These are phyloP conservation scores for Xylaria grammica DNA, from an alignment of 495 filamentous ascomycete genomes.

Conservation along the genomic window DNA sequence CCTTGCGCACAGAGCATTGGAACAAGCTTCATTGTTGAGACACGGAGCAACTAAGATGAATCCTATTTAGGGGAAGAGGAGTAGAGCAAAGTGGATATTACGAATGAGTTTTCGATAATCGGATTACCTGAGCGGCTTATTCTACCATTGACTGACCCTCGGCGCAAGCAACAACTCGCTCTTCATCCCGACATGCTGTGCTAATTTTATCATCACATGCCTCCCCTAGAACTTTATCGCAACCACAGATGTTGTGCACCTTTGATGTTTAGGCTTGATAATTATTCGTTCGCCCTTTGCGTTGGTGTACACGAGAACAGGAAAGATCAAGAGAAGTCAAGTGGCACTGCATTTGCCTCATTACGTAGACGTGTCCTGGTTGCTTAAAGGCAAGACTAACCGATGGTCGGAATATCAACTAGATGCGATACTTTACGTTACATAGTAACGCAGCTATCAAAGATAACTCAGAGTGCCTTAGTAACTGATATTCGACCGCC, in stretches of 20 bases:
- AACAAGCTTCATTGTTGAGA: no score
- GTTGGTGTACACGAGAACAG: conserved; percentile 5
- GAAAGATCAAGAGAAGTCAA: not conserved
- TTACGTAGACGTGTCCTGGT: not conserved
- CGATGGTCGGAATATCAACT: no score
- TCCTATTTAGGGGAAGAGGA: no score
- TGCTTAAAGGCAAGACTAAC: not conserved
- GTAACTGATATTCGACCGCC: no score
- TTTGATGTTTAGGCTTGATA: not conserved
- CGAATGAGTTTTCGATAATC: not conserved
- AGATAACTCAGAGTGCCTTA: no score
- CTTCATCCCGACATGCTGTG: not conserved
- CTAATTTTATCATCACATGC: not conserved
- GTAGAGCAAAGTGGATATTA: not conserved
- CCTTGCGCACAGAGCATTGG: no score
- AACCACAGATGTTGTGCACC: no score
- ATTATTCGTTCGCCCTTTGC: not conserved
- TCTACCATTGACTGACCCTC: no score
- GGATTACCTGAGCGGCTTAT: not conserved
- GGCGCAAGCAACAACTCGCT: no score
- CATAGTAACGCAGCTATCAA: no score
- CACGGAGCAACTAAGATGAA: no score
- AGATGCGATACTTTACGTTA: no score
- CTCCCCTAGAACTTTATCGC: not conserved
- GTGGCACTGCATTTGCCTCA: not conserved